Conservation (phyloP, 345 rosid genomes). For the Brassica cretica region DNA sequence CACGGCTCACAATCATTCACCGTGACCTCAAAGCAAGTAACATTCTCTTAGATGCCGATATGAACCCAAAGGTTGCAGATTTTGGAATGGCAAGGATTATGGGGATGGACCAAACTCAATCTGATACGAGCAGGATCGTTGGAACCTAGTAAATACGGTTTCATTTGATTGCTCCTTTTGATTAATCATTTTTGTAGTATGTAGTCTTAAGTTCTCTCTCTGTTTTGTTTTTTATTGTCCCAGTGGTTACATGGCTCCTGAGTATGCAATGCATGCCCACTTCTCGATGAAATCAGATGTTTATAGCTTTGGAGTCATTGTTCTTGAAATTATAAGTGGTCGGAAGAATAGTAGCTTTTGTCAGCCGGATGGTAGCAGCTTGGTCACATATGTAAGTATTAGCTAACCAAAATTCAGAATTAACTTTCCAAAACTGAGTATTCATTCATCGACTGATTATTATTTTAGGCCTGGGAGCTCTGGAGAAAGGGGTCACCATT, state of each 20-base stretch:
- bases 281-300: not conserved
- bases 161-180: not conserved
- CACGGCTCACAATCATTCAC: not conserved
- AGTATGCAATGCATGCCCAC: not conserved
- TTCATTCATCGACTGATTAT: not conserved
- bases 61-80: not conserved
- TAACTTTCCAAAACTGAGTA: not conserved
- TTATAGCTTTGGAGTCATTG: slow-evolving; percentile 1
- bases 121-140: not conserved
- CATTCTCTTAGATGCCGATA: not conserved
- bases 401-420: not conserved
- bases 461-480: not conserved
- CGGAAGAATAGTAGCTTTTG: not conserved
- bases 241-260: not conserved
- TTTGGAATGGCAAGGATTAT: not conserved
- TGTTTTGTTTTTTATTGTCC: not conserved
- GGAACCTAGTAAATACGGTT: not conserved
- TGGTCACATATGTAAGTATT: not conserved
- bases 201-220: not conserved
- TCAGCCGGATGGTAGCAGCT: not conserved
- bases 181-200: not conserved
- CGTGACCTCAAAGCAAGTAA: not conserved
- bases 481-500: not conserved
- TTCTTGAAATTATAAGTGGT: not conserved
- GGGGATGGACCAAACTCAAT: not conserved